Conservation (phyloP, 768 basidiomycete species). For the Trametes villosa region DNA sequence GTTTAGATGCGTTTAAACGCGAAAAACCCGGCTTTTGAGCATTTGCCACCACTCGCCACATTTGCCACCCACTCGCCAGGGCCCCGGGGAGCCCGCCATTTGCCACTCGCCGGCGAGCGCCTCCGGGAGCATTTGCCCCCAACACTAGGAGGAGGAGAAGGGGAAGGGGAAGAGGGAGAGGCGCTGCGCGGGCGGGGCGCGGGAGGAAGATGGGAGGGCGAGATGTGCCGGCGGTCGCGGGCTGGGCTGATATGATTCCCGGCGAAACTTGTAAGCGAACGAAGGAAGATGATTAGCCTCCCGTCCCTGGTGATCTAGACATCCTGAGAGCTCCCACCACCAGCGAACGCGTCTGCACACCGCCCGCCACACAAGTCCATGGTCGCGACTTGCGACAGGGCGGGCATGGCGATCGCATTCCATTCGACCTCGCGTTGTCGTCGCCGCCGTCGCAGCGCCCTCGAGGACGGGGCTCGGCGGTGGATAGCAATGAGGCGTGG, state of each 20-base stretch:
- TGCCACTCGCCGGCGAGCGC: too few species aligned
- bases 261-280: constrained; percentile 7
- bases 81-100: too few species aligned
- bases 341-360: neutral
- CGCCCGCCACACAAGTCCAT: neutral
- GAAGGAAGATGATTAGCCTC: constrained; percentile 5
- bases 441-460: neutral
- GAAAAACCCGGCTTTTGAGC: too few species aligned
- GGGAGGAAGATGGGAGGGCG: neutral
- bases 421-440: neutral
- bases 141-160: neutral
- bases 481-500: constrained; percentile 10
- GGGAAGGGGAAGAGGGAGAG: neutral
- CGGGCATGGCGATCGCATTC: constrained; percentile 14
- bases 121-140: too few species aligned
- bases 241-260: constrained; percentile 15
- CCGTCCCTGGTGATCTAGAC: constrained; percentile 7
- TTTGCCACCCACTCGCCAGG: too few species aligned
- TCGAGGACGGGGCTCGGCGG: too few species aligned
- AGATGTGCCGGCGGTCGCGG: constrained; percentile 11
- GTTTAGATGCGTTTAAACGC: too few species aligned
- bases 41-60: too few species aligned
- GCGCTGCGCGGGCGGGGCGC: neutral
- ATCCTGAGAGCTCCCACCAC: neutral
- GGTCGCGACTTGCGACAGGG: neutral